A percentile compares a stretch with the other conserved stretches of the same genome.
Conservation (phyloP, 225 moss, liverwort and hornwort genomes). For the Sphagnum contortum region DNA sequence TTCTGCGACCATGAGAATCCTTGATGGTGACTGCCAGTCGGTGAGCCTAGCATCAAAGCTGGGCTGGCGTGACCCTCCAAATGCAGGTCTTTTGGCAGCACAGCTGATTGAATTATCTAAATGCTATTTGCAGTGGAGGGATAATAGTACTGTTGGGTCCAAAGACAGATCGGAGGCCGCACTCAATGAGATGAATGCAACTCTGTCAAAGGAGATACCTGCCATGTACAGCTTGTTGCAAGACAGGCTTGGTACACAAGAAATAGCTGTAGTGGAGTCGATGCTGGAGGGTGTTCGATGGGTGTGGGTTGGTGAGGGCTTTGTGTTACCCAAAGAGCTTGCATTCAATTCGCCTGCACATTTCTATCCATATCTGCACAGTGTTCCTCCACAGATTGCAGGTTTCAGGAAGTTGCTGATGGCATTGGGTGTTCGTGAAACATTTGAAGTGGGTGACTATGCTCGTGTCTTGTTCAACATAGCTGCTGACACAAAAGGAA, state of each 20-base stretch:
- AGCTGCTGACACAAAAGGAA: constrained; percentile 46
- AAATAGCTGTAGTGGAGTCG: constrained; percentile 40
- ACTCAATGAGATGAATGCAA: constrained; percentile 18
- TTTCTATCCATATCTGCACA: constrained; percentile 82
- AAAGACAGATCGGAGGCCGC: constrained; percentile 11
- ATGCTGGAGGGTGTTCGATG: constrained; percentile 57
- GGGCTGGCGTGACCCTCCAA: constrained; percentile 59
- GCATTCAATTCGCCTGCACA: constrained; percentile 92
- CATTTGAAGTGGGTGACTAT: constrained; percentile 68
- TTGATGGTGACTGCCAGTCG: constrained; percentile 66
- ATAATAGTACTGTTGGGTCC: neutral
- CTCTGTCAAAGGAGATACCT: constrained; percentile 49
- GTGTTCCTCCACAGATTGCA: constrained; percentile 70
- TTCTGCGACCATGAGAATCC: constrained; percentile 75
- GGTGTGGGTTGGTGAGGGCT: constrained; percentile 89
- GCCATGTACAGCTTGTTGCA: constrained; percentile 62
- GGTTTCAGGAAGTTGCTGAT: constrained; percentile 53
- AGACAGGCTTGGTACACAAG: constrained; percentile 53
- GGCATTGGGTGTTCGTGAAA: constrained; percentile 66
- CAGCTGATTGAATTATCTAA: constrained; percentile 63
- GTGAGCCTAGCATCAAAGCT: constrained; percentile 45
- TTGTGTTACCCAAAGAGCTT: constrained; percentile 64
- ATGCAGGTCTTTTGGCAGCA: constrained; percentile 56
- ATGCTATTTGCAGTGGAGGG: constrained; percentile 22
- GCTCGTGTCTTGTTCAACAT: constrained; percentile 57